Conservation (phyloP, 306 rosid genomes). For the Lotus japonicus region DNA sequence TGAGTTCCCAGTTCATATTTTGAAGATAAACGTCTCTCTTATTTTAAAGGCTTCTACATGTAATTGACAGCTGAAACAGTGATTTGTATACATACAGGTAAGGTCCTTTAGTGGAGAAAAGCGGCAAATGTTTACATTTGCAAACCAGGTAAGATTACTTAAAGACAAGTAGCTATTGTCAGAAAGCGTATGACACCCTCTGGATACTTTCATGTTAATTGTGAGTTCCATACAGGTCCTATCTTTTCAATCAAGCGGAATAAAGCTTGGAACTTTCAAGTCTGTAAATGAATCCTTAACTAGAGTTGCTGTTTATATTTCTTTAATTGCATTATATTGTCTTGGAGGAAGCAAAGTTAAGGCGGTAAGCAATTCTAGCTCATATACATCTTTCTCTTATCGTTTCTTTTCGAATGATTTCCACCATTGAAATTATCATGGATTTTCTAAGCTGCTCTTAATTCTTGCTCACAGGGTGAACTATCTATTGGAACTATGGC, state of each 20-base stretch:
- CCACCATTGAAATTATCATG: background rate
- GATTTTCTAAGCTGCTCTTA: constrained; percentile 17
- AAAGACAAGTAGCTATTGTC: background rate
- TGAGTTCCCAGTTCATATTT: constrained; percentile 39
- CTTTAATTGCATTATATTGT: constrained; percentile 63
- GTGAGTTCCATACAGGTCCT: constrained; percentile 61
- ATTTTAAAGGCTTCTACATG: constrained; percentile 5
- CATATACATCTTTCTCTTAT: background rate
- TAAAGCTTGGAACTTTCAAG: constrained; percentile 81
- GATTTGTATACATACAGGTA: constrained; percentile 45
- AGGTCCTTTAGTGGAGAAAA: constrained; percentile 94
- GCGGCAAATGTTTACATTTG: constrained; percentile 83
- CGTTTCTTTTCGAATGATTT: background rate
- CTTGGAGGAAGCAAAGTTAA: constrained; percentile 99
- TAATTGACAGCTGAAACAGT: constrained; percentile 21
- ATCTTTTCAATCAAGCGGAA: constrained; percentile 79
- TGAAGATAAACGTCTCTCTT: background rate
- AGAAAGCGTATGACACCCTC: constrained; percentile 12
- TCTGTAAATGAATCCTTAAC: constrained; percentile 85
- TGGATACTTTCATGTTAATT: constrained; percentile 13
- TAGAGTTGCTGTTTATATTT: constrained; percentile 83
- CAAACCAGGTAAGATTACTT: constrained; percentile 54
- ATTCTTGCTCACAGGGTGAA: constrained; percentile 67
- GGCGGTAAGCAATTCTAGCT: constrained; percentile 59
- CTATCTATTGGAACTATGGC: constrained; percentile 93